phyloP scores from a whole-genome alignment of 768 basidiomycete genomes.

The Mycena belliarum region DNA sequence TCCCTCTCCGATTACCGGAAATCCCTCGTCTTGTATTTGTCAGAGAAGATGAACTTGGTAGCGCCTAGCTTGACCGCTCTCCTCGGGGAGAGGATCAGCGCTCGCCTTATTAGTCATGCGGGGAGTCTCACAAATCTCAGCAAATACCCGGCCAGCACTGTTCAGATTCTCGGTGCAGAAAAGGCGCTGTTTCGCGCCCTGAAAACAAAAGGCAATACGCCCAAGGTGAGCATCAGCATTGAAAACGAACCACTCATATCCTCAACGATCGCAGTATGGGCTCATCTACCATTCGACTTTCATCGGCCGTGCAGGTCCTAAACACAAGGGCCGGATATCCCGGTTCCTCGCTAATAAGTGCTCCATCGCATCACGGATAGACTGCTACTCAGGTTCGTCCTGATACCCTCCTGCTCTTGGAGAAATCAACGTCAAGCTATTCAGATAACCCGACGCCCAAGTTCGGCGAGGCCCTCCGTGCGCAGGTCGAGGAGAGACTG shows the following conservation, averaged over 20 bases:
- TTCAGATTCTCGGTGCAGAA: conserved; percentile 97
- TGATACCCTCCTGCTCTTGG: not conserved
- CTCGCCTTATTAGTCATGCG: conserved; percentile 91
- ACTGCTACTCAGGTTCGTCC: conserved; percentile 81
- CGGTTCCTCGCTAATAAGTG: conserved; percentile 99
- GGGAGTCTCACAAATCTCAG: conserved; percentile 95
- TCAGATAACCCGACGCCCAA: conserved; percentile 86
- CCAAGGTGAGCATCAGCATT: conserved; percentile 59
- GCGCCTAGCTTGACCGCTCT: conserved; percentile 91
- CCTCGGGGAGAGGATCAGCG: conserved; percentile 90
- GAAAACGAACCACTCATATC: not conserved
- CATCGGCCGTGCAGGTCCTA: conserved; percentile 92
- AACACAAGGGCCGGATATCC: conserved; percentile 96
- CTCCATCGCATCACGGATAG: conserved; percentile 95
- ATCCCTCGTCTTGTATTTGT: conserved; percentile 79
- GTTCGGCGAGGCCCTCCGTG: conserved; percentile 91
- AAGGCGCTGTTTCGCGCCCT: conserved; percentile 96
- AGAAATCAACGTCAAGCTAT: not conserved
- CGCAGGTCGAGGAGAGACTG: conserved; percentile 94
- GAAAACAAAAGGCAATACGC: conserved; percentile 98
- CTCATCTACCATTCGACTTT: conserved; percentile 97
- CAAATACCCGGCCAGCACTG: conserved; percentile 98
- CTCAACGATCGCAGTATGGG: conserved; percentile 67
- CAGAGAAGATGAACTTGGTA: conserved; percentile 98
- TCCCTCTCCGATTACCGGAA: conserved; percentile 94